Evolutionary conservation across 106 monocot genomes (phyloP).

Genomic region (Phalaenopsis aphrodite): DNA sequence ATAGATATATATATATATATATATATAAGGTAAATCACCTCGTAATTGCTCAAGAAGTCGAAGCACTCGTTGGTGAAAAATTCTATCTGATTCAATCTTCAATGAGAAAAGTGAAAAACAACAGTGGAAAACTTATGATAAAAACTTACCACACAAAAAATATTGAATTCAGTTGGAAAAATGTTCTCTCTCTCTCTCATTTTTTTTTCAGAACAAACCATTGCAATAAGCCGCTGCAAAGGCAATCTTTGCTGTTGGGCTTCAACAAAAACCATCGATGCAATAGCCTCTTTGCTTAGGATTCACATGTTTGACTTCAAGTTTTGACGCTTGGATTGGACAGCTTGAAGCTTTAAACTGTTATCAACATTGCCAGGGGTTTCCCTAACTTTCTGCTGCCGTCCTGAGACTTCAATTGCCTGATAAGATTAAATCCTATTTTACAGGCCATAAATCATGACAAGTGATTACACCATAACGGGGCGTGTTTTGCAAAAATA

Average conservation of each 20-base stretch:
- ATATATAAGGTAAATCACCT: constrained; percentile 16
- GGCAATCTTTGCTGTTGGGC: constrained; percentile 86
- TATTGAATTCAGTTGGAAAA: not conserved
- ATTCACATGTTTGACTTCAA: constrained; percentile 74
- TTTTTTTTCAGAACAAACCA: constrained; percentile 36
- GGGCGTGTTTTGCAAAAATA: too few relatives aligned
- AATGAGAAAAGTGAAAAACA: constrained; percentile 6
- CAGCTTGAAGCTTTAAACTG: constrained; percentile 65
- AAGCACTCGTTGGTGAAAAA: constrained; percentile 74
- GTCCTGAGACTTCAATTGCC: constrained; percentile 89
- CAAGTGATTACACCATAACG: too few relatives aligned
- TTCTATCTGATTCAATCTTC: constrained; percentile 89
- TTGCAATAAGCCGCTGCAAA: constrained; percentile 76
- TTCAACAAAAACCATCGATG: constrained; percentile 86
- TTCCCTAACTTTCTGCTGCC: constrained; percentile 74
- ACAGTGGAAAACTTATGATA: not conserved
- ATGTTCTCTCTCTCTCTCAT: too few relatives aligned
- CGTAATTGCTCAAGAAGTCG: constrained; percentile 84
- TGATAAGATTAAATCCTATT: constrained; percentile 7
- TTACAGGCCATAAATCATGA: not conserved
- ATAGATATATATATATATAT: too few relatives aligned
- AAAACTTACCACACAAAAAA: not conserved
- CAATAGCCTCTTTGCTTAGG: constrained; percentile 83
- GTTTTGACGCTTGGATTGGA: constrained; percentile 79
- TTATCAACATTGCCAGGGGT: constrained; percentile 58